A percentile compares a stretch with the other conserved stretches of the same genome.
Evolutionary conservation across 164 flowering plant species (phyloP).

Genomic region (Annona cherimola): DNA sequence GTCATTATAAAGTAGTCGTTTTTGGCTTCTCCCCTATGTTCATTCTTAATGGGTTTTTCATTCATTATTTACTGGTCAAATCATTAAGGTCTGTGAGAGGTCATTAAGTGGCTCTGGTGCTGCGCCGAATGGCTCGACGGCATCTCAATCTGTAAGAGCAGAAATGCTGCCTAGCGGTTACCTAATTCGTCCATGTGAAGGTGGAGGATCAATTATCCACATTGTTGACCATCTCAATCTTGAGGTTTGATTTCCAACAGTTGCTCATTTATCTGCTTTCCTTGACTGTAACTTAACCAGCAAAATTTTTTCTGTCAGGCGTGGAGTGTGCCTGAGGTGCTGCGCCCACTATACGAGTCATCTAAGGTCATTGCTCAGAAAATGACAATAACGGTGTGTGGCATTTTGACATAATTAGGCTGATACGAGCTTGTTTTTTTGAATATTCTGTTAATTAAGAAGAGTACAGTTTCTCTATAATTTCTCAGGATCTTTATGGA

Average conservation of each 20-base stretch:
- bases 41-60: too few relatives aligned
- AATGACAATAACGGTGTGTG: constrained; percentile 82
- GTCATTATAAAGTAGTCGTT: not conserved
- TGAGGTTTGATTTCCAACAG: constrained; percentile 42
- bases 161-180: constrained; percentile 94
- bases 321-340: constrained; percentile 86
- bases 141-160: constrained; percentile 79
- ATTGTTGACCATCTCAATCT: constrained; percentile 92
- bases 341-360: constrained; percentile 88
- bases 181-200: constrained; percentile 85
- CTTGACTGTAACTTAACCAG: not conserved
- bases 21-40: not conserved
- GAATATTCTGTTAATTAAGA: not conserved
- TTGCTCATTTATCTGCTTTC: not conserved
- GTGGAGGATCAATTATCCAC: constrained; percentile 91
- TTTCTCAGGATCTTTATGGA: too few relatives aligned
- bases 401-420: not conserved
- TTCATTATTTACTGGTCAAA: not conserved
- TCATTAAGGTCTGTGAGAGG: constrained; percentile 76
- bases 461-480: not conserved
- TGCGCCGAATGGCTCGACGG: constrained; percentile 61
- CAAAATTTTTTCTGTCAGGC: constrained; percentile 38
- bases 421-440: not conserved
- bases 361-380: constrained; percentile 84
- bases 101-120: constrained; percentile 84